These are phyloP conservation scores for Vigna radiata DNA, from an alignment of 306 rosid genomes.

Conservation along the genomic window DNA sequence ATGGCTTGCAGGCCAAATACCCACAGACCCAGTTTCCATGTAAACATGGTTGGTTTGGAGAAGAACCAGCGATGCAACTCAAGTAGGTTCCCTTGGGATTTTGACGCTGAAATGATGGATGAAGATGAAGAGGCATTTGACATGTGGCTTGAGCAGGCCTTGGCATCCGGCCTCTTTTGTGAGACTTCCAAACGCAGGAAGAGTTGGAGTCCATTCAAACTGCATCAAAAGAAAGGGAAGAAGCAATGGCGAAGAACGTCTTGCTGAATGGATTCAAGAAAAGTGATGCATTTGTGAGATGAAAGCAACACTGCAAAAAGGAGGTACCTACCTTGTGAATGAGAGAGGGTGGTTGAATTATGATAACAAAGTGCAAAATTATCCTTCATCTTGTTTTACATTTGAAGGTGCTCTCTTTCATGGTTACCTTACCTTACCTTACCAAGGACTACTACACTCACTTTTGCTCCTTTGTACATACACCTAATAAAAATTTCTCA, in stretches of 20 bases:
- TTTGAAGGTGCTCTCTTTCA: slow-evolving; percentile 24
- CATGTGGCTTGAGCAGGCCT: slow-evolving; percentile 96
- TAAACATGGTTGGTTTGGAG: slow-evolving; percentile 98
- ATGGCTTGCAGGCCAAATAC: slow-evolving; percentile 99
- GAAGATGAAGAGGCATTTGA: slow-evolving; percentile 96
- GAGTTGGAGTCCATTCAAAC: slow-evolving; percentile 98
- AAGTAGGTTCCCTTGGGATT: slow-evolving; percentile 92
- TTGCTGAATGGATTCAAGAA: slow-evolving; percentile 44
- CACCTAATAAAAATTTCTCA: slow-evolving; percentile 49
- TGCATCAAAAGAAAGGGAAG: slow-evolving; percentile 81
- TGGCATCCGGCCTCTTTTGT: slow-evolving; percentile 90
- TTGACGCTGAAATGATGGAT: slow-evolving; percentile 96
- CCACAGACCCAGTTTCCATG: slow-evolving; percentile 95
- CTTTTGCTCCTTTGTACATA: slow-evolving; percentile 56
- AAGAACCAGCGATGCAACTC: slow-evolving; percentile 81
- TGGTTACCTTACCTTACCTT: neutral
- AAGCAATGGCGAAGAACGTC: slow-evolving; percentile 97
- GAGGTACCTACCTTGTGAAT: slow-evolving; percentile 28
- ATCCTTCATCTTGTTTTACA: neutral
- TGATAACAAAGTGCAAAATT: slow-evolving; percentile 37
- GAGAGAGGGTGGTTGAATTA: slow-evolving; percentile 29
- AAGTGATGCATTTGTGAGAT: too few species aligned
- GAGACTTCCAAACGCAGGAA: slow-evolving; percentile 91
- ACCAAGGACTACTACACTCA: slow-evolving; percentile 21
- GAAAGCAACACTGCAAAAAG: too few species aligned